Evolutionary conservation across 1,284 basidiomycete genomes (phyloP), one percentile per base, ranked within the genome.

Genomic region (Ganoderma boninense): DNA sequence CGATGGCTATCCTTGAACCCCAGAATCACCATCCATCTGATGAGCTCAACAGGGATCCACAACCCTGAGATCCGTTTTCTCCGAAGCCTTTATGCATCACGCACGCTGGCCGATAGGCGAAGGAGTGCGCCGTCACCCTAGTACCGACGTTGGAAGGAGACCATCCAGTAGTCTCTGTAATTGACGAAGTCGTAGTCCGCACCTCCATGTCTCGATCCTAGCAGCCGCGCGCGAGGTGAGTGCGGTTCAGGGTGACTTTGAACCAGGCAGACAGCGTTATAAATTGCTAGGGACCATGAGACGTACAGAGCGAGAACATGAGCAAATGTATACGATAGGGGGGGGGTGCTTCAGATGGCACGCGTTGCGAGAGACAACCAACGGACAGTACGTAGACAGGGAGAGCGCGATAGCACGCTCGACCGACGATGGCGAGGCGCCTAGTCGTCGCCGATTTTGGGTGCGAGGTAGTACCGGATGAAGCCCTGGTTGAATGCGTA

Each of bases 391-490:
- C 32, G 54, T 20, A 6, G 54, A 32, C 26, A 29, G 29, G 2
- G 54, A 2, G 29, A 57, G 54, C 32, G 29, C 29, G 54, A 57
- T 57, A 57, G 54, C 54, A 32, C 32, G 54, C 54, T 57, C 54
- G 29, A 10, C 10, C 23, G 49, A 52, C 23, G 49, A 52, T 13
- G 49, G 23, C 32, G 29, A 56, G 29, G 63, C 44, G 44, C 29
- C 65, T 74, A 94, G 69, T 95, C 94, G 75, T 95, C 94, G 35
- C 92, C 92, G 71, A 96, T 96, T 84, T 96, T 96, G 23, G 95
- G 95, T 62, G 95, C 95, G 63, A 96, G 88, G 84, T 95, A 96
- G 85, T 95, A 96, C 70, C 91, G 87, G 79, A 96, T 94, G 76
- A 87, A 86, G 5, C 96, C 96, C 78, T 93, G 90, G 64, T 90